phyloP scores from a whole-genome alignment of 805 yeast species.

The Ogataea nakhonphanomensis region DNA sequence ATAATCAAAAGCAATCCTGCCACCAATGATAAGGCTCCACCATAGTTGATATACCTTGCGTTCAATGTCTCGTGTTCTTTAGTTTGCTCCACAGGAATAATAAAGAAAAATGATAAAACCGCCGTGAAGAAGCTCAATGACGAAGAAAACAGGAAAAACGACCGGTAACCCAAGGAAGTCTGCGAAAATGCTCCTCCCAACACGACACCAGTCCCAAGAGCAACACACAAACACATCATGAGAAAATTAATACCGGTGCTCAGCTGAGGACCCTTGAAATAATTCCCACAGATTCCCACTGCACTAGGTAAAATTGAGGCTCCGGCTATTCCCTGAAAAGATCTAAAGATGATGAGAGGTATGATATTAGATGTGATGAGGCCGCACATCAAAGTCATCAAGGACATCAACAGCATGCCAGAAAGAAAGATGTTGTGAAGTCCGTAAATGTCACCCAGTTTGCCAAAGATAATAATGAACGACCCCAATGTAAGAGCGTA shows the following conservation, averaged over 20 bases:
- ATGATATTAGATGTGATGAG: conserved; percentile 32
- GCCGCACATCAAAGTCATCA: conserved; percentile 35
- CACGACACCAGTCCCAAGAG: conserved; percentile 38
- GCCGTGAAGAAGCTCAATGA: conserved; percentile 25
- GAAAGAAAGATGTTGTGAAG: conserved; percentile 31
- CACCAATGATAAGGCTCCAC: conserved; percentile 26
- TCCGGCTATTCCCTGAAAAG: conserved; percentile 44
- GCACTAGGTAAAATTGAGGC: conserved; percentile 38
- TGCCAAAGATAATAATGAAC: conserved; percentile 41
- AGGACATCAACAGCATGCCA: conserved; percentile 17
- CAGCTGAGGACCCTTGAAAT: conserved; percentile 20
- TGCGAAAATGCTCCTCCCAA: conserved; percentile 44
- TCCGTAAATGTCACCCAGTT: conserved; percentile 41
- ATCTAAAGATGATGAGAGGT: conserved; percentile 40
- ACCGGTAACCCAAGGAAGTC: conserved; percentile 38
- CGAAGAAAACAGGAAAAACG: conserved; percentile 37
- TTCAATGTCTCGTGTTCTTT: conserved; percentile 21
- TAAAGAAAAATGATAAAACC: conserved; percentile 20
- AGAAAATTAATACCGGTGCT: conserved; percentile 14
- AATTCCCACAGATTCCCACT: conserved; percentile 22
- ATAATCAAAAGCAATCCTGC: conserved; percentile 38
- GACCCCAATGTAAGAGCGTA: conserved; percentile 44
- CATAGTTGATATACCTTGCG: conserved; percentile 10
- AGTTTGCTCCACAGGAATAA: conserved; percentile 30
- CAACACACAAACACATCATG: conserved; percentile 22